phyloP scores from a whole-genome alignment of 2,329 filamentous ascomycete genomes.

The Mariannaea sp. region DNA sequence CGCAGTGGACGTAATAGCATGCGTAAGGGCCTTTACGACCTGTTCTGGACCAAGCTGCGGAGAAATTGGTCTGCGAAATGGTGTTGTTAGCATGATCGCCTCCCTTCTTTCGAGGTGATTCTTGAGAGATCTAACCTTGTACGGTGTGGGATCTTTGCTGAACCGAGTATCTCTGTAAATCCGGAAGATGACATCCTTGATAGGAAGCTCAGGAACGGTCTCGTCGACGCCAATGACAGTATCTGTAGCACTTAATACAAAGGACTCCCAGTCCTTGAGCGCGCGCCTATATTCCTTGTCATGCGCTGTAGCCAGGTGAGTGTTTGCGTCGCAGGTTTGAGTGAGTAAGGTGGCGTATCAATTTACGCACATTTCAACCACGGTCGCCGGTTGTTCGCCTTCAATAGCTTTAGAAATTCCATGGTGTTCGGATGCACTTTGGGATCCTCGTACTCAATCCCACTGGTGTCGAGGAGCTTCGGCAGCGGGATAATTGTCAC shows the following conservation, averaged over 20 bases:
- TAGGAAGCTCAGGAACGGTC: constrained; percentile 83
- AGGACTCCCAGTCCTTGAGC: constrained; percentile 80
- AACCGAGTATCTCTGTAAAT: constrained; percentile 89
- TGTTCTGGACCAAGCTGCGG: constrained; percentile 84
- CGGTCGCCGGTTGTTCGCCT: constrained; percentile 60
- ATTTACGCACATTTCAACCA: constrained; percentile 61
- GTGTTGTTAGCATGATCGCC: constrained; percentile 29
- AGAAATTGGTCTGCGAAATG: constrained; percentile 71
- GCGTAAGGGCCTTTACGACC: constrained; percentile 88
- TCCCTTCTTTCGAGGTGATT: neutral
- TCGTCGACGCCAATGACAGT: constrained; percentile 74
- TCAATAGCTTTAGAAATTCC: constrained; percentile 62
- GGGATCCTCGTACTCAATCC: constrained; percentile 54
- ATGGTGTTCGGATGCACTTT: constrained; percentile 63
- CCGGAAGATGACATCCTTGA: constrained; percentile 84
- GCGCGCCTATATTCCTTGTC: constrained; percentile 79
- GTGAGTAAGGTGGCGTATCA: neutral
- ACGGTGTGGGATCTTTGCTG: constrained; percentile 81
- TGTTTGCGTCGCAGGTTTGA: neutral
- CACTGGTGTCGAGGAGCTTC: constrained; percentile 42
- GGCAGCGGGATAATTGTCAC: constrained; percentile 45
- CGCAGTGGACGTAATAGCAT: constrained; percentile 84
- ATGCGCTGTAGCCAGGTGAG: constrained; percentile 59
- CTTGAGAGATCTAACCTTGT: constrained; percentile 65
- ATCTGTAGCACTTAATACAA: constrained; percentile 72